Base-by-base conservation (phyloP, 345 rosid genomes). In the Lumnitzera racemosa region DNA sequence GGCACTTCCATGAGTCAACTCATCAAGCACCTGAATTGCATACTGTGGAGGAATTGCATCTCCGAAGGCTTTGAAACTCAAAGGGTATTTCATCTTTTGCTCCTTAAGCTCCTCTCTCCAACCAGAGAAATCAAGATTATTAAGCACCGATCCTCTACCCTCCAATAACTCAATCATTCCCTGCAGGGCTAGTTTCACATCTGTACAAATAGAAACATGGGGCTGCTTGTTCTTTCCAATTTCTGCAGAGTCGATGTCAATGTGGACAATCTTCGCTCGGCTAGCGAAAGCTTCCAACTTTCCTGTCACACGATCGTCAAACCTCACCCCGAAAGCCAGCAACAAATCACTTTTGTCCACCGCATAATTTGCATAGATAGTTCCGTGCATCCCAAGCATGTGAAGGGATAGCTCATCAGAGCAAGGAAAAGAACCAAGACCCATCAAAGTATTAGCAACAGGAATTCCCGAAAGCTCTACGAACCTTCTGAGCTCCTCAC, bases 181-280 rank as follows among this genome's bases (percentile, higher is more conserved):
- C 66, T 77, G 70, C 75, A 95, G 69, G 10, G 97, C 95, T 56
- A 86, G 61, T 79, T 90, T 88, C 31, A 90, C 70, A 76, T 95
- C 99, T 0, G 81, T 91, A 70, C 96, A 90, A 15, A 95, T 75
- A 2, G 99, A 90, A 46, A 90, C 74, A 63, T 88, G 98, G 57
- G 99, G 99, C 52, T 87, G 92, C 85, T 95, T 90, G 27, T 95
- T 95, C 89, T 95, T 95, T 65, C 99, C 99, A 60, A 95, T 88
- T 80, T 95, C 97, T 25, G 96, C 97, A 0, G 97, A 73, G 54
- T 95, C 99, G 46, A 95, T 95, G 52, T 95, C 99, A 24, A 95
- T 86, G 54, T 94, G 99, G 55, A 90, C 92, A 52, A 94, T 94
- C 81, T 90, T 90, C 4, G 99, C 97, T 67, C 92, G 60, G 58